A percentile compares a stretch with the other conserved stretches of the same genome.
Evolutionary conservation across 441 rosid species (phyloP).

Genomic region (Theobroma grandiflorum): DNA sequence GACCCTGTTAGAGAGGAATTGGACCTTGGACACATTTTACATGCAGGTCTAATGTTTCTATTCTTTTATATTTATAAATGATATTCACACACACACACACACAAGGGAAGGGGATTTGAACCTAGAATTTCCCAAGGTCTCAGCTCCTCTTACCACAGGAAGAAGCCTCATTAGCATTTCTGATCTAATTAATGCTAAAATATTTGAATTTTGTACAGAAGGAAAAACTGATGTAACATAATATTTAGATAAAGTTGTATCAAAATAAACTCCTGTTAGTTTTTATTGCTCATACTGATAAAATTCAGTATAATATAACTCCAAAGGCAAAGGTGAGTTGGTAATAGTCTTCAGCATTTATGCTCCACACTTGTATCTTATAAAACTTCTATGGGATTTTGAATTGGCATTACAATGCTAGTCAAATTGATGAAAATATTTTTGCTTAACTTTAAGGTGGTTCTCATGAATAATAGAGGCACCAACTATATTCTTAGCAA

Average conservation of each 20-base stretch:
- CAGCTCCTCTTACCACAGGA: not conserved
- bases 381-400: not conserved
- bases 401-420: not conserved
- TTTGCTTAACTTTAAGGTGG: not conserved
- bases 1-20: not conserved
- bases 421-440: not conserved
- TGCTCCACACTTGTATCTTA: not conserved
- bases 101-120: not conserved
- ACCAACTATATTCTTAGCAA: not conserved
- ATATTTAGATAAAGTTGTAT: not conserved
- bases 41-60: not conserved
- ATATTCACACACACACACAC: not conserved
- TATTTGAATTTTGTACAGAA: not conserved
- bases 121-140: not conserved
- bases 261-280: not conserved
- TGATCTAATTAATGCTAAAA: not conserved
- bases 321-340: not conserved
- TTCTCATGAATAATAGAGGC: not conserved
- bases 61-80: too few relatives aligned
- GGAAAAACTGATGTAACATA: not conserved
- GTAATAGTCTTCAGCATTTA: not conserved
- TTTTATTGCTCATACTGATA: not conserved
- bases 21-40: not conserved
- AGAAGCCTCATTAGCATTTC: not conserved
- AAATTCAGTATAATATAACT: not conserved